Percentiles rank a stretch among this genome's conserved stretches.
Conservation (phyloP, 1,284 basidiomycete species). For the Apiotrichum domesticum region DNA sequence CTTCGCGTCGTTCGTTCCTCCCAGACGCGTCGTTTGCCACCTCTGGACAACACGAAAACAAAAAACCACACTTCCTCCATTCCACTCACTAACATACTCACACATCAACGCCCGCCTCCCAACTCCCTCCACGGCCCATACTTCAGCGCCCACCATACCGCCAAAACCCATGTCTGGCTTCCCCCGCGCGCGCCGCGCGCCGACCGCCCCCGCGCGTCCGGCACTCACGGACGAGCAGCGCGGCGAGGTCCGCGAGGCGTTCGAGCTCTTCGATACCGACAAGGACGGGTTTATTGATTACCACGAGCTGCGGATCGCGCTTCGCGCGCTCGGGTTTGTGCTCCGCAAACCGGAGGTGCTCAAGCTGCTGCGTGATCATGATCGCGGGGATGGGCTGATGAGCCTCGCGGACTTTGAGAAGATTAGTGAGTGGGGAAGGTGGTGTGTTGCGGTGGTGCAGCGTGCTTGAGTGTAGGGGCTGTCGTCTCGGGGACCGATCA, state of each 20-base stretch:
- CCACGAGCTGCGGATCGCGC: slow-evolving; percentile 97
- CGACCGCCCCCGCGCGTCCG: slow-evolving; percentile 48
- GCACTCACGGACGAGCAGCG: slow-evolving; percentile 91
- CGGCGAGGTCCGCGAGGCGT: slow-evolving; percentile 97
- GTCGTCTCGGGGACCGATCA: too few species aligned
- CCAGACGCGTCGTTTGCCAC: too few species aligned
- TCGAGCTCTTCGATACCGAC: slow-evolving; percentile 98
- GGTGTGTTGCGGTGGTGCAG: neutral
- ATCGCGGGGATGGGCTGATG: slow-evolving; percentile 88
- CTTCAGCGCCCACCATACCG: neutral
- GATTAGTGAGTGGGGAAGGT: slow-evolving; percentile 68
- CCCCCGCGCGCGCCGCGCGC: slow-evolving; percentile 10
- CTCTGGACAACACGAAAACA: neutral
- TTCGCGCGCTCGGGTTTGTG: slow-evolving; percentile 96
- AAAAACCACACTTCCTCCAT: neutral
- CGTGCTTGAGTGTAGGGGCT: neutral
- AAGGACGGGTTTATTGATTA: slow-evolving; percentile 96
- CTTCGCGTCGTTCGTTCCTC: too few species aligned
- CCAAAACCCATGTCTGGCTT: slow-evolving; percentile 14
- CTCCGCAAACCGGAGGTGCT: slow-evolving; percentile 97
- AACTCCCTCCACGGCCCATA: neutral
- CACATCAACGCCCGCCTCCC: neutral
- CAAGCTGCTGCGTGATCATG: slow-evolving; percentile 87
- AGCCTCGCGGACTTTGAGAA: slow-evolving; percentile 90
- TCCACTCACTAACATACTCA: neutral